Evolutionary conservation across 345 rosid genomes (phyloP).

Genomic region (Syzygium aromaticum): DNA sequence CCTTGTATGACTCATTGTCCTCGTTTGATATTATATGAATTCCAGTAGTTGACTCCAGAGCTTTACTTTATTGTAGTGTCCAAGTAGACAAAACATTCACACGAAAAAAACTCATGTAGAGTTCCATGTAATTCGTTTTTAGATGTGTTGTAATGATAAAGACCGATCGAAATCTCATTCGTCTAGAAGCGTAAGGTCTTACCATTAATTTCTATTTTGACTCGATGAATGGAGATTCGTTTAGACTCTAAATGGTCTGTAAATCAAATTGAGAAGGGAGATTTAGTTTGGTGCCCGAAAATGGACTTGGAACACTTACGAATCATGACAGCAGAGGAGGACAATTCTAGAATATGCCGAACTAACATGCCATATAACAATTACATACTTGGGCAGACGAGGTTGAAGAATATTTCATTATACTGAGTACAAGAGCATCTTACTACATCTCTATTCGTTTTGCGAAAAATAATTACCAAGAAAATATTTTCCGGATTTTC

Average conservation of each 20-base stretch:
- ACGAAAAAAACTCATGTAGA: background rate
- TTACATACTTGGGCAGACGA: too few species aligned
- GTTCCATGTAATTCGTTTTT: background rate
- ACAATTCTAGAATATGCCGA: too few species aligned
- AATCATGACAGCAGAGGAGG: too few species aligned
- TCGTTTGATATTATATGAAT: background rate
- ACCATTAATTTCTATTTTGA: background rate
- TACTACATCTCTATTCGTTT: too few species aligned
- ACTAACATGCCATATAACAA: too few species aligned
- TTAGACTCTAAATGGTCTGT: background rate
- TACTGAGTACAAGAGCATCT: too few species aligned
- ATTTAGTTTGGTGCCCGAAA: too few species aligned
- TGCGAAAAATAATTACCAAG: too few species aligned
- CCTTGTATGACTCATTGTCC: background rate
- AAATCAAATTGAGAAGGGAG: too few species aligned
- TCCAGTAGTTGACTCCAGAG: background rate
- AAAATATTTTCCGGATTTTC: too few species aligned
- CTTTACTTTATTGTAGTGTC: background rate
- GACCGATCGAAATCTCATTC: background rate
- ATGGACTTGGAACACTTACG: too few species aligned
- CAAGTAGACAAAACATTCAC: background rate
- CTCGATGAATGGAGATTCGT: background rate
- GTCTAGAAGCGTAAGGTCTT: background rate
- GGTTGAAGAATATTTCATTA: too few species aligned
- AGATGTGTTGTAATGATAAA: background rate